Evolutionary conservation across 345 rosid species (phyloP).

Genomic region (Eucalyptus erythrocorys): DNA sequence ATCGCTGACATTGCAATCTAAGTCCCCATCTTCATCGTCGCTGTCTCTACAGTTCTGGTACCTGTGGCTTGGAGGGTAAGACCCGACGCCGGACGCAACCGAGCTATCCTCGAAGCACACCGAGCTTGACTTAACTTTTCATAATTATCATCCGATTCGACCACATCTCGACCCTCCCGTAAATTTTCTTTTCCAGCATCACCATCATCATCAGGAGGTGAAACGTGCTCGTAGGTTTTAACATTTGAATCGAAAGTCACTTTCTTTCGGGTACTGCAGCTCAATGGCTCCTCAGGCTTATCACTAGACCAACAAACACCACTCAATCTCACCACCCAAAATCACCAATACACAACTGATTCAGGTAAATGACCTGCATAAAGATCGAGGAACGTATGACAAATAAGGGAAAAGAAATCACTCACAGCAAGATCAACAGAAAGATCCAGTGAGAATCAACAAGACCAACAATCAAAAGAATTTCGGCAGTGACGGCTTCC

Average conservation of each 20-base stretch:
- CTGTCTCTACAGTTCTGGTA: conserved; percentile 63
- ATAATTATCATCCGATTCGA: neutral
- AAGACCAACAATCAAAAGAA: neutral
- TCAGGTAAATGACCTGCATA: neutral
- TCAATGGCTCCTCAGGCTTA: conserved; percentile 27
- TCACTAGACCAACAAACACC: conserved; percentile 6
- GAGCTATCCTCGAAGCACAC: conserved; percentile 20
- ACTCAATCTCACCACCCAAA: neutral
- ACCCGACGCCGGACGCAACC: conserved; percentile 26
- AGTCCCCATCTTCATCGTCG: conserved; percentile 48
- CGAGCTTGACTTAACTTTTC: neutral
- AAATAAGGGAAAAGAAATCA: neutral
- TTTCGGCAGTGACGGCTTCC: too few species aligned
- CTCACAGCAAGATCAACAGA: neutral
- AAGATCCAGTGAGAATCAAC: neutral
- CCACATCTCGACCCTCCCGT: conserved; percentile 5
- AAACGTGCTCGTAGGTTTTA: conserved; percentile 49
- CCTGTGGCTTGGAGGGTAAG: conserved; percentile 53
- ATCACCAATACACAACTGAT: neutral
- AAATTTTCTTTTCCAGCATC: neutral
- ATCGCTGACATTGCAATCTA: conserved; percentile 20
- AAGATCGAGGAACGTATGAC: neutral
- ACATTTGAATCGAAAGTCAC: conserved; percentile 73
- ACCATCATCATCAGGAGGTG: conserved; percentile 29
- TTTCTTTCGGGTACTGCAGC: conserved; percentile 40